Base-by-base conservation (phyloP, 2,329 filamentous ascomycete genomes). In the Pestalotiopsis sp. region DNA sequence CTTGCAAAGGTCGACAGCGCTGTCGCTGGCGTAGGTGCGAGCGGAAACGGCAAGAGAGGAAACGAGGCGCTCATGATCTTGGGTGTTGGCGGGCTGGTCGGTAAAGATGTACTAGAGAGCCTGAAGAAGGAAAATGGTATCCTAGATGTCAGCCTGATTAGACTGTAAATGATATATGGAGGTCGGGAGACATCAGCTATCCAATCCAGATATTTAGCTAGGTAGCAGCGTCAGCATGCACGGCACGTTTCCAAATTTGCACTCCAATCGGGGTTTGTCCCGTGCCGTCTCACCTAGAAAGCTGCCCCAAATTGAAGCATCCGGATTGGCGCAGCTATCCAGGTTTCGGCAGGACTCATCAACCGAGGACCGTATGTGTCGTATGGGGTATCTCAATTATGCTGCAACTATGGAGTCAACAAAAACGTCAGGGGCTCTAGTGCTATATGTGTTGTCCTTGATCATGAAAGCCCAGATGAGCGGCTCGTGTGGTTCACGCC, bases 61-160 rank as follows among this genome's bases (percentile, higher is more conserved):
- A 89, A 90, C 58, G 93, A 95, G 80, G 93, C 93, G 11, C 80
- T 95, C 72, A 95, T 95, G 93, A 95, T 95, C 73, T 73, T 95
- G 65, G 92, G 93, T 1, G 89, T 95, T 11, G 90, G 92, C 75
- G 87, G 88, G 2, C 83, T 85, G 3, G 89, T 94, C 20, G 86
- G 85, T 0, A 85, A 86, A 66, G 85, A 89, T 41, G 83, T 89
- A 4, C 72, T 88, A 59, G 80, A 81, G 4, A 85, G 85, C 23
- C 75, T 90, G 74, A 79, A 79, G 31, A 80, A 77, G 65, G 80
- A 83, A 0, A 84, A 87, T 71, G 87, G 87, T 4, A 87, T 90
- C 59, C 75, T 90, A 68, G 79, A 87, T 72, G 87, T 89, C 61
- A 87, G 84, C 70, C 72, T 89, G 70, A 83, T 90, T 20, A 80